Evolutionary conservation across 2,329 filamentous ascomycete species (phyloP).

Genomic region (Fusarium torulosum): DNA sequence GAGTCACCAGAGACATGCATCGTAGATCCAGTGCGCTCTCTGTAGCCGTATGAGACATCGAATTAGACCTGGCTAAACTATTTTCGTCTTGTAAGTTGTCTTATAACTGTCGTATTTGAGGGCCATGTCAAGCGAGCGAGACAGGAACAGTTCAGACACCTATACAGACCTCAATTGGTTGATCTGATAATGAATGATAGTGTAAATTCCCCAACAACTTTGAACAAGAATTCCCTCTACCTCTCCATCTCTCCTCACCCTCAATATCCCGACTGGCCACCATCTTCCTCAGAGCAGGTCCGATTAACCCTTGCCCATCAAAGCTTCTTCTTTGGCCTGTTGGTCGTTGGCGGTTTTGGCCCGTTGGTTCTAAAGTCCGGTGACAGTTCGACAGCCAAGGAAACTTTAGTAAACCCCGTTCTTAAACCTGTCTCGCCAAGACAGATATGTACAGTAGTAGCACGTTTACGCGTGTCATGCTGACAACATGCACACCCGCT

Average conservation of each 20-base stretch:
- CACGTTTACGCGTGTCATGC: conserved; percentile 15
- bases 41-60: not conserved
- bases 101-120: not conserved
- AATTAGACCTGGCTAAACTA: conserved; percentile 4
- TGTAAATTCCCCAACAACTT: conserved; percentile 10
- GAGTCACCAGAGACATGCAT: conserved; percentile 33
- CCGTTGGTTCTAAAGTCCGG: conserved; percentile 20
- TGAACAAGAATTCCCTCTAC: not conserved
- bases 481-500: not conserved
- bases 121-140: not conserved
- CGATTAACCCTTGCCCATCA: conserved; percentile 31
- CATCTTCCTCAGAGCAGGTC: conserved; percentile 19
- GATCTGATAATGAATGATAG: not conserved
- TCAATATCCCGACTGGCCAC: conserved; percentile 27
- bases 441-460: conserved; percentile 14
- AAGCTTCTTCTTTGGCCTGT: conserved; percentile 17
- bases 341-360: conserved; percentile 19
- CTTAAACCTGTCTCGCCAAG: conserved; percentile 12
- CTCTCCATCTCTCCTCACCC: not conserved
- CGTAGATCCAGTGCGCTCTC: conserved; percentile 22
- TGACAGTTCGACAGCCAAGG: not conserved
- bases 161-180: not conserved
- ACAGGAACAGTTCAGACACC: not conserved
- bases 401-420: not conserved
- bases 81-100: conserved; percentile 3